A percentile compares a stretch with the other conserved stretches of the same genome.
These are phyloP conservation scores for Cladophialophora exuberans DNA, from an alignment of 2,329 filamentous ascomycete genomes.

Conservation along the genomic window DNA sequence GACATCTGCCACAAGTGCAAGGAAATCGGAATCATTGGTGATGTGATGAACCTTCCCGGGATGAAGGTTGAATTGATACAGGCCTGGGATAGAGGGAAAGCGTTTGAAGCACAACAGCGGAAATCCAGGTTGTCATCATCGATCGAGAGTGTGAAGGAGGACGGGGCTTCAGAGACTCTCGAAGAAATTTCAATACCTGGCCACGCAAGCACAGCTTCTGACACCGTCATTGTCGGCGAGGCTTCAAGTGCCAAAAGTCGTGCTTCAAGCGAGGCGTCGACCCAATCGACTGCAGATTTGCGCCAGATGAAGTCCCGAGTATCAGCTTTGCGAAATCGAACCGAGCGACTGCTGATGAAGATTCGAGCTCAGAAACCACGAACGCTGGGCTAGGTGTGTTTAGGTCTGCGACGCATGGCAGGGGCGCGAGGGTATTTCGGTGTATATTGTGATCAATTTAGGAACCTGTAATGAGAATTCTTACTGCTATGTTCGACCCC, in stretches of 20 bases:
- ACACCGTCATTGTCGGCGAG: background rate
- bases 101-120: background rate
- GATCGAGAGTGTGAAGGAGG: background rate
- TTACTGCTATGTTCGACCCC: too few relatives aligned
- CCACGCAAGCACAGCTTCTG: background rate
- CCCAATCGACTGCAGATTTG: constrained; percentile 6
- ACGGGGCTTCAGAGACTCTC: constrained; percentile 1
- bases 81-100: constrained; percentile 15
- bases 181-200: background rate
- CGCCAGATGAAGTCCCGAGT: constrained; percentile 12
- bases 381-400: background rate
- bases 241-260: constrained; percentile 1
- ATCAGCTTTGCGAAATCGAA: constrained; percentile 10
- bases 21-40: constrained; percentile 18
- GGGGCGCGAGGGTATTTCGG: too few relatives aligned
- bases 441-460: too few relatives aligned
- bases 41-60: constrained; percentile 22
- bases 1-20: constrained; percentile 24
- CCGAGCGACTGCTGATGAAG: constrained; percentile 17
- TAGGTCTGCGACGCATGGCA: too few relatives aligned
- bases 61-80: constrained; percentile 21
- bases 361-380: constrained; percentile 15
- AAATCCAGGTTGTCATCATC: background rate
- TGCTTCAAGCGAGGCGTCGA: constrained; percentile 7
- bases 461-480: too few relatives aligned